Percentiles rank a stretch among this genome's conserved stretches.
Evolutionary conservation across 2,329 filamentous ascomycete species (phyloP).

Genomic region (Mycosphaerelloides madeirae): DNA sequence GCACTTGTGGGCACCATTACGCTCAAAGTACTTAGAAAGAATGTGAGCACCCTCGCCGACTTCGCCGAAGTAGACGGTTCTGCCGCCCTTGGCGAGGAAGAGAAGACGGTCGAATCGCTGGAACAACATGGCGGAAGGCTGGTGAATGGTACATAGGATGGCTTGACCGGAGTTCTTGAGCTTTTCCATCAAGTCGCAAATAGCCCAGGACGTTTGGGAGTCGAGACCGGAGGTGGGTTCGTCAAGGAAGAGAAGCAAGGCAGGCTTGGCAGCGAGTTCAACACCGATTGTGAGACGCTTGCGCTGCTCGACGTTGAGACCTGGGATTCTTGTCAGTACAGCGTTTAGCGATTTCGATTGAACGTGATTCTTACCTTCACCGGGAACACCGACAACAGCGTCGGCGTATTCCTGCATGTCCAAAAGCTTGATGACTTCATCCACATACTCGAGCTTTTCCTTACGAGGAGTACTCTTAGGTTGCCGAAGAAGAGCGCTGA

Average conservation of each 20-base stretch:
- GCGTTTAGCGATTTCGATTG: no score
- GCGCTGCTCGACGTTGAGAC: conserved; percentile 61
- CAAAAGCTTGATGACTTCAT: conserved; percentile 83
- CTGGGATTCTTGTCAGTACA: no score
- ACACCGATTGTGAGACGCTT: conserved; percentile 88
- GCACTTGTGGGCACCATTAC: conserved; percentile 62
- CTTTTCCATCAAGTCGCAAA: conserved; percentile 81
- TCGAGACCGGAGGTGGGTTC: conserved; percentile 94
- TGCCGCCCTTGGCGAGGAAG: conserved; percentile 70
- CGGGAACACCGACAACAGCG: conserved; percentile 83
- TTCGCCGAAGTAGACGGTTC: conserved; percentile 76
- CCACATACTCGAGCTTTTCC: conserved; percentile 83
- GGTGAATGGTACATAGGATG: conserved; percentile 95
- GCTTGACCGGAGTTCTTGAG: conserved; percentile 84
- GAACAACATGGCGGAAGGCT: conserved; percentile 93
- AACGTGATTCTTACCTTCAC: conserved; percentile 56
- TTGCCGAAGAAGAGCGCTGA: conserved; percentile 80
- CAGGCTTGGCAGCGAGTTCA: conserved; percentile 89
- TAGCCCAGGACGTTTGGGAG: conserved; percentile 89
- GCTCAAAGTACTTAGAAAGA: conserved; percentile 71
- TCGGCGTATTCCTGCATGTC: conserved; percentile 90
- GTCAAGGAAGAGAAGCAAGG: conserved; percentile 84
- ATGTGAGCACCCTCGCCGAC: conserved; percentile 66
- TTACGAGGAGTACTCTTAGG: conserved; percentile 64
- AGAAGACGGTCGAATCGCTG: conserved; percentile 81